Percentiles rank a stretch among this genome's conserved stretches.
Conservation (phyloP, 2,329 filamentous ascomycete species). For the Periconia macrospinosa region DNA sequence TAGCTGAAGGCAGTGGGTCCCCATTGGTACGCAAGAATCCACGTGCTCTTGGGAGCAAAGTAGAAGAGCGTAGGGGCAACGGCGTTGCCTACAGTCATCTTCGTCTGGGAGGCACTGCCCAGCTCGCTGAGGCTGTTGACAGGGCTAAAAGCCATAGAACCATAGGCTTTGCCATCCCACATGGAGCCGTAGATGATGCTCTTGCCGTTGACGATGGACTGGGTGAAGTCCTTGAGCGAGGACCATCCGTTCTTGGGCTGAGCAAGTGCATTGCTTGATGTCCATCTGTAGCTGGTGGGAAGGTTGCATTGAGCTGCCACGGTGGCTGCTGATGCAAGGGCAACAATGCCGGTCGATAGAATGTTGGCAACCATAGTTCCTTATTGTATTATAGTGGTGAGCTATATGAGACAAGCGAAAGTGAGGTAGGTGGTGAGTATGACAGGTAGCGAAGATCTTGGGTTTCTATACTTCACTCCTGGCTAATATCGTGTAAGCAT, state of each 20-base stretch:
- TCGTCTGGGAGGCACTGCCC: slow-evolving; percentile 55
- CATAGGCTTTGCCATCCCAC: slow-evolving; percentile 49
- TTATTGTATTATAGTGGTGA: neutral
- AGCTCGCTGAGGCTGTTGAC: slow-evolving; percentile 59
- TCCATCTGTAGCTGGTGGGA: slow-evolving; percentile 60
- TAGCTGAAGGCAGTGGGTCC: slow-evolving; percentile 63
- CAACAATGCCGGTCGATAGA: slow-evolving; percentile 2
- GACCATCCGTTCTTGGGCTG: slow-evolving; percentile 57
- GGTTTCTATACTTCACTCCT: neutral
- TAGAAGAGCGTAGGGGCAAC: slow-evolving; percentile 67
- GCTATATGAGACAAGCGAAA: neutral
- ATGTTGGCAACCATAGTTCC: neutral
- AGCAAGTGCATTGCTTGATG: slow-evolving; percentile 55
- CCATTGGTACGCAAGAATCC: slow-evolving; percentile 69
- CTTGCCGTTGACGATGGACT: slow-evolving; percentile 57
- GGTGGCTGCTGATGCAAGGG: slow-evolving; percentile 14
- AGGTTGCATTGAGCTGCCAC: slow-evolving; percentile 49
- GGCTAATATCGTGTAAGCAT: neutral
- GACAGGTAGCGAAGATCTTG: neutral
- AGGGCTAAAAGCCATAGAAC: slow-evolving; percentile 61
- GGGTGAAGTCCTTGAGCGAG: slow-evolving; percentile 66
- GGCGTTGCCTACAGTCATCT: slow-evolving; percentile 46
- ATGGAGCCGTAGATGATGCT: slow-evolving; percentile 63
- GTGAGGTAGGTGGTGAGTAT: neutral
- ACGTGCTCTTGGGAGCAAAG: slow-evolving; percentile 62